phyloP scores from a whole-genome alignment of 2,329 filamentous ascomycete genomes.

The Teratosphaeria zuluensis region DNA sequence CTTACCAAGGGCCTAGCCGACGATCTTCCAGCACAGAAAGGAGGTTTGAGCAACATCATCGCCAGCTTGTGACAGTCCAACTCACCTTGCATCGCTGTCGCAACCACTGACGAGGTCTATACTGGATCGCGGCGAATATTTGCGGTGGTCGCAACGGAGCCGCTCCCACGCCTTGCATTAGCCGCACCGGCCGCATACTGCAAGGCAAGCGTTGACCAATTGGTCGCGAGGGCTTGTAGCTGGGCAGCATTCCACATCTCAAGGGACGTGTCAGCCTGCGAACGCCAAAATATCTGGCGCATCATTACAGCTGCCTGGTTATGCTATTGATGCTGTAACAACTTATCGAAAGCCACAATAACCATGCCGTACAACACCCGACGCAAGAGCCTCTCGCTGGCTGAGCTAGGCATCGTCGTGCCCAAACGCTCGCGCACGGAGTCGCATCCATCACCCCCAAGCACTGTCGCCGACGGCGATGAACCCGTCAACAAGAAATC shows the following conservation, averaged over 20 bases:
- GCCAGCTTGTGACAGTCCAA: neutral
- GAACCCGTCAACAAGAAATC: constrained; percentile 48
- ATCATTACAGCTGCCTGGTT: neutral
- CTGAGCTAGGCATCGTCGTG: constrained; percentile 84
- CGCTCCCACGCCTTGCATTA: neutral
- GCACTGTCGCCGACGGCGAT: constrained; percentile 54
- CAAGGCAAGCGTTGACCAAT: neutral
- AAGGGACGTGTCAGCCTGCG: neutral
- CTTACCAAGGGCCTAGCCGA: neutral
- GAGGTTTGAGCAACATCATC: neutral
- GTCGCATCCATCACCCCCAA: constrained; percentile 46
- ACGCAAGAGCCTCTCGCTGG: constrained; percentile 87
- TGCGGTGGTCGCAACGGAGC: neutral
- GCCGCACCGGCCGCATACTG: neutral
- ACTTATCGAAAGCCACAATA: neutral
- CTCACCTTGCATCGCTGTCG: neutral
- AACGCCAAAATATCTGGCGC: neutral
- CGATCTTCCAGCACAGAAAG: neutral
- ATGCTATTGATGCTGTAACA: neutral
- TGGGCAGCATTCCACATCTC: neutral
- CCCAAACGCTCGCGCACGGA: constrained; percentile 41
- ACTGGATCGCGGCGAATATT: neutral
- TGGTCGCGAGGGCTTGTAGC: neutral
- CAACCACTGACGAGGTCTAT: neutral
- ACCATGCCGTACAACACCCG: constrained; percentile 28